Evolutionary conservation across 2,329 filamentous ascomycete species (phyloP).

Genomic region (Neoarthrinium moseri): DNA sequence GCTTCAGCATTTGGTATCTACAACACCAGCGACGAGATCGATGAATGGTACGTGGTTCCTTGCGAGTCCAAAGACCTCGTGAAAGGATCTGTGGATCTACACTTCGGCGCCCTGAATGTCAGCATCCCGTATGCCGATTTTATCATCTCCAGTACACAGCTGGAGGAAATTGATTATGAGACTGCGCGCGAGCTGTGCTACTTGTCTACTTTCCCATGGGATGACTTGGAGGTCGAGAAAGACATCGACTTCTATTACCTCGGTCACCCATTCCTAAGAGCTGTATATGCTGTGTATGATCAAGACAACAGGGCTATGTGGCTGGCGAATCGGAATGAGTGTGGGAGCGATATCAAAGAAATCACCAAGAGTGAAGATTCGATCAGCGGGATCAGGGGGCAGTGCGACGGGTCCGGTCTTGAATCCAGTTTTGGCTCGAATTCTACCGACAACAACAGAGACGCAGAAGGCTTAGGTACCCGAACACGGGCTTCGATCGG

Average conservation of each 20-base stretch:
- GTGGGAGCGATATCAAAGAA: conserved; percentile 3
- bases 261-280: conserved; percentile 4
- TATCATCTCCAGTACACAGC: background rate
- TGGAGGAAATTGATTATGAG: background rate
- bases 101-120: conserved; percentile 6
- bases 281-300: conserved; percentile 7
- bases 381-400: conserved; percentile 1
- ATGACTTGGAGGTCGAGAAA: background rate
- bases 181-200: background rate
- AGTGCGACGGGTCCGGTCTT: conserved; percentile 2
- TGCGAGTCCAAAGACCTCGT: background rate
- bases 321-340: conserved; percentile 5
- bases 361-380: conserved; percentile 1
- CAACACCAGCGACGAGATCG: background rate
- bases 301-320: conserved; percentile 8
- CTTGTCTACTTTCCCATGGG: conserved; percentile 5
- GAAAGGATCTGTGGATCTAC: conserved; percentile 1
- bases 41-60: conserved; percentile 6
- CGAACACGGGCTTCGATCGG: no score
- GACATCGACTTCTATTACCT: conserved; percentile 7
- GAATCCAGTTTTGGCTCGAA: background rate
- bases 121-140: conserved; percentile 7
- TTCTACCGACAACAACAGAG: background rate
- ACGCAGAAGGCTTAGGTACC: no score
- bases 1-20: conserved; percentile 13